Evolutionary conservation across 202 grass and related monocot species (phyloP), one percentile per base, ranked within the genome.

Genomic region (Brachypodium distachyon): DNA sequence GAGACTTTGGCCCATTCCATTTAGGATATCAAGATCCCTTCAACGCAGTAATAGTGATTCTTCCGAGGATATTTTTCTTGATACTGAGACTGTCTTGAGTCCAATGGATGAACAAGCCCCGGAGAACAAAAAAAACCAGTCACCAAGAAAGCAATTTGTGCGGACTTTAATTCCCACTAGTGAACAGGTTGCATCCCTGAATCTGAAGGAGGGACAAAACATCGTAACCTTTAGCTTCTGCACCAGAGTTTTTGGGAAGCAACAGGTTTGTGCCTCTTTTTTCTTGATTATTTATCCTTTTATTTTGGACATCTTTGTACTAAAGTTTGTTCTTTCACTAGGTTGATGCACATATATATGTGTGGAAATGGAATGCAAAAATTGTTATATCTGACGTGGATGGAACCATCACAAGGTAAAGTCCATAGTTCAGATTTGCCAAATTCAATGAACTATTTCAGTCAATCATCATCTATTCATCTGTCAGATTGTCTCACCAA

Each of bases 301-400:
- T 64, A 46, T 73, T 82, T 63, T 27, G 10, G 12, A 67, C 25
- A 65, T 77, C 13, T 42, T 2, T 59, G 10, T 72, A 79, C 22
- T 85, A 48, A 85, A 78, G 49, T 83, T 60, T 66, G 34, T 74
- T 85, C n/a, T 64, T 83, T 64, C 70, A 43, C 72, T 84, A 99
- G 96, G 96, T 99, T 70, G 96, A 99, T 83, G 96, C 96, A 47
- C 96, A 99, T 67, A 93, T 99, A 46, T 99, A 99, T 43, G 79
- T 99, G 67, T 99, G 92, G 96, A 96, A 96, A 70, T 99, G 96
- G 96, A 93, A 96, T 79, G 87, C 96, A 54, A 86, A 93, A 84
- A 99, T 99, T 67, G 96, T 99, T 21, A 99, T 99, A 83, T 99
- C 96, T 73, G 96, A 99, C 79, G 96, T 99, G 23, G 96, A 99